Evolutionary conservation across 1,284 basidiomycete species (phyloP), one percentile per base, ranked within the genome.

Genomic region (Phylloboletellus chloephorus): DNA sequence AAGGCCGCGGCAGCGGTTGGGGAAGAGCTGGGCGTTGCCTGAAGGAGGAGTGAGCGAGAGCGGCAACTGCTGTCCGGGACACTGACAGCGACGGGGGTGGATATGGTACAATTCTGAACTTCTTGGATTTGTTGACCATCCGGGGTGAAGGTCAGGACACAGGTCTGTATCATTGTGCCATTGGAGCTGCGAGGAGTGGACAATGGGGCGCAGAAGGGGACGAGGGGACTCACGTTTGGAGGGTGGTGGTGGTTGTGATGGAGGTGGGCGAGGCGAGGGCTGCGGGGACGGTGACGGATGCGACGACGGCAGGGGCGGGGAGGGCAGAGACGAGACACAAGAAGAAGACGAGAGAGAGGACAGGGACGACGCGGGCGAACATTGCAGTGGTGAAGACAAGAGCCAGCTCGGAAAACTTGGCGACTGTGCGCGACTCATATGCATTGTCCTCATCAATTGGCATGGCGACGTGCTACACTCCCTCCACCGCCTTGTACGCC

Each of bases 401-500:
- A 65, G 50, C 59, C 61, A 46, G 63, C 59, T 65, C 60, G n/a
- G n/a, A n/a, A n/a, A n/a, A n/a, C n/a, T n/a, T n/a, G n/a, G n/a
- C n/a, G n/a, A n/a, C n/a, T n/a, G n/a, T n/a, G n/a, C n/a, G n/a
- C n/a, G n/a, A 32, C 24, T 41, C 26, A 19, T 48, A 50, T 26
- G 8, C n/a, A 22, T 7, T 5, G 19, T 4, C 3, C n/a, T n/a
- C n/a, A n/a, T n/a, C n/a, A n/a, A 31, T 57, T 19, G 45, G 44
- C 50, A 57, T 58, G 49, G 43, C 54, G 43, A 57, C 47, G 29
- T 20, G 15, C 13, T 4, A 7, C 17, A 17, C 79, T 22, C 74
- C 76, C 52, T 87, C 86, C 4, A 89, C 76, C 12, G 72, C 68
- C 61, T 85, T 86, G 69, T 89, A 89, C 35, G 69, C 63, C 55